phyloP scores from a whole-genome alignment of 2,329 filamentous ascomycete genomes.

The Daldinia sp. region DNA sequence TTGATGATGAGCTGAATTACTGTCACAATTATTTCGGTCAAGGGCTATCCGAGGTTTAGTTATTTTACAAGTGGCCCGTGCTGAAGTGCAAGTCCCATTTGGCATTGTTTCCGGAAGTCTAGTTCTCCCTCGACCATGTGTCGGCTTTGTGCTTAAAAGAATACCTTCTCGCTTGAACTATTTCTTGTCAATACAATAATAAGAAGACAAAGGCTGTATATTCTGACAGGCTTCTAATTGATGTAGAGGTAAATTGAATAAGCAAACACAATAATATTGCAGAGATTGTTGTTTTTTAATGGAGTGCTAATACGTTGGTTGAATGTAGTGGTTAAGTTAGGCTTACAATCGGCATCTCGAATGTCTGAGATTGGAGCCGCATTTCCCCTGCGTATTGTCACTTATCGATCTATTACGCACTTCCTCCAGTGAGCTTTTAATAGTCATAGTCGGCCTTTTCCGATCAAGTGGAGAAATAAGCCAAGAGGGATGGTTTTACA shows the following conservation, averaged over 20 bases:
- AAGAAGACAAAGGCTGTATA: slow-evolving; percentile 41
- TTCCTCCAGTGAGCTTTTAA: neutral
- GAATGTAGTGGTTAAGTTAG: neutral
- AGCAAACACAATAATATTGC: neutral
- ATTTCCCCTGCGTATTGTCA: neutral
- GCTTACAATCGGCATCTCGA: slow-evolving; percentile 1
- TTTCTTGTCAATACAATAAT: slow-evolving; percentile 10
- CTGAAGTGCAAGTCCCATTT: slow-evolving; percentile 3
- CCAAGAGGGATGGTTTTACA: slow-evolving; percentile 30
- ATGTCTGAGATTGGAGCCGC: slow-evolving; percentile 7
- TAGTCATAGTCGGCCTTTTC: slow-evolving; percentile 22
- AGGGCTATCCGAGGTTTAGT: neutral
- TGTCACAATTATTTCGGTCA: neutral
- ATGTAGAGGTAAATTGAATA: neutral
- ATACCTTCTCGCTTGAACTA: slow-evolving; percentile 27
- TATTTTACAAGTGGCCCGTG: neutral
- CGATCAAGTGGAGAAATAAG: slow-evolving; percentile 18
- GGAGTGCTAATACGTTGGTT: neutral
- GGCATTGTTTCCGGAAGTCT: slow-evolving; percentile 49
- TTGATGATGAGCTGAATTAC: neutral
- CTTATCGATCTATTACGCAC: slow-evolving; percentile 7
- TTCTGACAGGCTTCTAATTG: neutral
- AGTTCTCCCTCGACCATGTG: slow-evolving; percentile 2
- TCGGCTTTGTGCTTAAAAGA: slow-evolving; percentile 42
- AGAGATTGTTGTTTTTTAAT: neutral